Base-by-base conservation (phyloP, 257 asterid genomes). In the Haberlea rhodopensis region DNA sequence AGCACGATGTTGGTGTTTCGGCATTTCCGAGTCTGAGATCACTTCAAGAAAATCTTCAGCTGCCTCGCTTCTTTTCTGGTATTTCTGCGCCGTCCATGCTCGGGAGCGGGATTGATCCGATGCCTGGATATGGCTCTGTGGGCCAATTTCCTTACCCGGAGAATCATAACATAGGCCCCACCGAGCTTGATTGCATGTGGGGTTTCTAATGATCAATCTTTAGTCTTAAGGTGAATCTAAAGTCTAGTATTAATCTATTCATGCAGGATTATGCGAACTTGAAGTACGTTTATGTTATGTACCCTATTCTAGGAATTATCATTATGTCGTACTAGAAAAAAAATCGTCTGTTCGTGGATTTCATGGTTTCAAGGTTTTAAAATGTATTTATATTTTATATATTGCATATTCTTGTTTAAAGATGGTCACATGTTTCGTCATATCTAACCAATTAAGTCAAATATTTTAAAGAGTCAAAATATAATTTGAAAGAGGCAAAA, bases 181-280 rank as follows among this genome's bases (percentile, higher is more conserved):
- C 83, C 19, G 98, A 89, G 76, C 88, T 88, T 6, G 97, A 91
- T 72, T 83, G 95, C 82, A 70, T 91, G 87, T 91, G 98, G 98
- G 37, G 79, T 45, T 83, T 74, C 68, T 85, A 64, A 76, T 20
- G 52, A 65, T 26, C 16, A 55, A 49, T 15, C 19, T 3, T 13
- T 2, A 9, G 6, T 15, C 2, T 15, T 43, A 5, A 11, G 51
- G 19, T 4, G 15, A 13, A 15, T 43, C 51, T 43, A 16, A 43
- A 13, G 3, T 37, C 5, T 15, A 43, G 18, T 11, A 13, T 13
- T 43, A 43, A 15, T 40, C 1, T 34, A 10, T 43, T 19, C 20
- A 15, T 43, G 51, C 51, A 16, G 3, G 19, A 43, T 43, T 15
- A 13, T n/a, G n/a, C n/a, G n/a, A n/a, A 11, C 48, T 40, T 10